Percentiles rank a stretch among this genome's conserved stretches.
phyloP scores from a whole-genome alignment of 345 rosid species.

The Nasturtium officinale region DNA sequence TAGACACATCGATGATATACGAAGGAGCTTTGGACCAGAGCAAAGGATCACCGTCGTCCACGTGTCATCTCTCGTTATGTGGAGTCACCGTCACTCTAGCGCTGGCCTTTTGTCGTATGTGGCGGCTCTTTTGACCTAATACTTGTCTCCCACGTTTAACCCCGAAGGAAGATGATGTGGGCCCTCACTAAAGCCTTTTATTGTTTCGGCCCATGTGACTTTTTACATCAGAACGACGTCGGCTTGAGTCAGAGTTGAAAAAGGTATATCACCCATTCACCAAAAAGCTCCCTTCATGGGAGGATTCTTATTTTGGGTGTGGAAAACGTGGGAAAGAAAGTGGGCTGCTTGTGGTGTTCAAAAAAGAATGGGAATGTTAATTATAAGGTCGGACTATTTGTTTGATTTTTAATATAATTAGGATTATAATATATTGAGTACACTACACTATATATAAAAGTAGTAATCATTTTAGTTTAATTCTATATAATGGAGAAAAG shows the following conservation, averaged over 20 bases:
- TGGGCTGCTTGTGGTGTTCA: slow-evolving; percentile 35
- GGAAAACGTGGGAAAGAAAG: slow-evolving; percentile 29
- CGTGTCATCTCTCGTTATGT: slow-evolving; percentile 33
- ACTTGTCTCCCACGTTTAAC: slow-evolving; percentile 20
- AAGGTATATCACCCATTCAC: slow-evolving; percentile 24
- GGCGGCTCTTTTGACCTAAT: slow-evolving; percentile 45
- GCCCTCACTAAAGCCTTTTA: slow-evolving; percentile 27
- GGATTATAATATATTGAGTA: slow-evolving; percentile 32
- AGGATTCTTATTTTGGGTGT: slow-evolving; percentile 31
- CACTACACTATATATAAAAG: slow-evolving; percentile 37
- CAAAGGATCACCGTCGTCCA: slow-evolving; percentile 49
- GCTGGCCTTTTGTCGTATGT: slow-evolving; percentile 52
- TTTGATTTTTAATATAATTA: slow-evolving; percentile 28
- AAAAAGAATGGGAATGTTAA: slow-evolving; percentile 18
- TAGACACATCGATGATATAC: slow-evolving; percentile 63
- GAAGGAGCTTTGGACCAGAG: slow-evolving; percentile 62
- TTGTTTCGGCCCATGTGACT: slow-evolving; percentile 39
- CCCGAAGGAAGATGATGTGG: slow-evolving; percentile 4
- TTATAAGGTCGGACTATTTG: slow-evolving; percentile 32
- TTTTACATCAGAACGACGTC: slow-evolving; percentile 41
- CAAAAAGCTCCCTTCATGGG: slow-evolving; percentile 12
- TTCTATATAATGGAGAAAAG: background rate
- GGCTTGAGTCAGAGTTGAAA: slow-evolving; percentile 39
- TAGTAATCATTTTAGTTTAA: slow-evolving; percentile 19
- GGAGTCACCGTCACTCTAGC: slow-evolving; percentile 37